These are phyloP conservation scores for Hypoxylon lienhwacheense DNA, from an alignment of 495 filamentous ascomycete genomes.

Conservation along the genomic window DNA sequence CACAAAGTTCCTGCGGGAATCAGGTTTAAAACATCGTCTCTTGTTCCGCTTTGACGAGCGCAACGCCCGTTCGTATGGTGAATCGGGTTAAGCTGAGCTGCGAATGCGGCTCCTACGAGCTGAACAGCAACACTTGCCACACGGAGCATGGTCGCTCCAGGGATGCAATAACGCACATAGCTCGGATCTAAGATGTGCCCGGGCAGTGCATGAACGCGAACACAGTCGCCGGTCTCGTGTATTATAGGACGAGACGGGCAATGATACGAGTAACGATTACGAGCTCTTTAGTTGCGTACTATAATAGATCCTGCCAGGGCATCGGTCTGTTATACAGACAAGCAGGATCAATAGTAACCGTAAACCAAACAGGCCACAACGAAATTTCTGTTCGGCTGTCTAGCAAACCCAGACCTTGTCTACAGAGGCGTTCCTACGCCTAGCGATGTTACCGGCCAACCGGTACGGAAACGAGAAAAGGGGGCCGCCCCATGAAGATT, in stretches of 20 bases:
- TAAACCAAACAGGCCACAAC: no score
- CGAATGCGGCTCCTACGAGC: constrained; percentile 10
- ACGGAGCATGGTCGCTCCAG: constrained; percentile 22
- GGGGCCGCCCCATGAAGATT: background rate
- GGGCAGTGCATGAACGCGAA: constrained; percentile 11
- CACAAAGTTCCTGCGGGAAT: no score
- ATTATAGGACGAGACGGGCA: constrained; percentile 10
- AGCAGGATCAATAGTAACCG: no score
- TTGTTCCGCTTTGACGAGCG: background rate
- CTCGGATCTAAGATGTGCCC: constrained; percentile 17
- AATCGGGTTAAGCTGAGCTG: constrained; percentile 22
- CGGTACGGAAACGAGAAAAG: no score
- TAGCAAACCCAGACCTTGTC: no score
- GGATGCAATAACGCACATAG: constrained; percentile 9
- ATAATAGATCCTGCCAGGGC: no score
- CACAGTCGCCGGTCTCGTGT: constrained; percentile 15
- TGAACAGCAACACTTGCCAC: constrained; percentile 6
- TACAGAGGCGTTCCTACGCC: no score
- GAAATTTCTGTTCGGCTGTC: no score
- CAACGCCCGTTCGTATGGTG: constrained; percentile 1
- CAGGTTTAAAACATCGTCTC: no score
- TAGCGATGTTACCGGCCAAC: no score
- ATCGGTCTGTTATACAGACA: no score
- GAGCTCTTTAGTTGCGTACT: background rate
- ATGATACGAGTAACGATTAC: constrained; percentile 11